phyloP scores from a whole-genome alignment of 2,329 filamentous ascomycete species.

The Beauveria sp. region DNA sequence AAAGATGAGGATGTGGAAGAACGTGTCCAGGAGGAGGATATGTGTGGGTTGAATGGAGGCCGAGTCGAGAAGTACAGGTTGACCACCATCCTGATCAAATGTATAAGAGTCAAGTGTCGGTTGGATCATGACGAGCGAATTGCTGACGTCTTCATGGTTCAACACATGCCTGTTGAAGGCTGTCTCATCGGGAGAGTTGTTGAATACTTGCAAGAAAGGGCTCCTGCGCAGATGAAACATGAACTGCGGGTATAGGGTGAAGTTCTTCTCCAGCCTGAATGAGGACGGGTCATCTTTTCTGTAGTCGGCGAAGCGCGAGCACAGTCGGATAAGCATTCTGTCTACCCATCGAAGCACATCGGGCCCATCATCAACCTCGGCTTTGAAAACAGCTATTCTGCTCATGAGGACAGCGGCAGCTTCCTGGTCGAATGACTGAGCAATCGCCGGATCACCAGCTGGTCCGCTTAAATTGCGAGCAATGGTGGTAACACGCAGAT shows the following conservation, averaged over 20 bases:
- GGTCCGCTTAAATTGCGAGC: slow-evolving; percentile 86
- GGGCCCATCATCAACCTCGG: slow-evolving; percentile 96
- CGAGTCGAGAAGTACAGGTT: slow-evolving; percentile 91
- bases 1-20: slow-evolving; percentile 99
- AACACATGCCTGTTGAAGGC: slow-evolving; percentile 98
- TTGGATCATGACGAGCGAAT: slow-evolving; percentile 98
- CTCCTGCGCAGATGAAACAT: slow-evolving; percentile 98
- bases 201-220: slow-evolving; percentile 98
- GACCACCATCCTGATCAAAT: slow-evolving; percentile 86
- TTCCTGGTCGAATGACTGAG: slow-evolving; percentile 97
- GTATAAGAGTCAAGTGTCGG: slow-evolving; percentile 96
- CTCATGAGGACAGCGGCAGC: slow-evolving; percentile 97
- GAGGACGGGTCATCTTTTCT: slow-evolving; percentile 96
- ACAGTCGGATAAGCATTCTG: slow-evolving; percentile 93
- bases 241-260: slow-evolving; percentile 96
- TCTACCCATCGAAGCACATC: slow-evolving; percentile 98
- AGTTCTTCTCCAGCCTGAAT: slow-evolving; percentile 97
- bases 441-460: slow-evolving; percentile 86
- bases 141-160: slow-evolving; percentile 94
- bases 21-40: slow-evolving; percentile 89
- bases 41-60: slow-evolving; percentile 93
- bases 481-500: slow-evolving; percentile 90
- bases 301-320: slow-evolving; percentile 95
- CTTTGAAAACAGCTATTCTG: slow-evolving; percentile 98
- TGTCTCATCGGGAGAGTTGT: slow-evolving; percentile 97